phyloP scores from a whole-genome alignment of 345 rosid species.

The Eucalyptus sp. region DNA sequence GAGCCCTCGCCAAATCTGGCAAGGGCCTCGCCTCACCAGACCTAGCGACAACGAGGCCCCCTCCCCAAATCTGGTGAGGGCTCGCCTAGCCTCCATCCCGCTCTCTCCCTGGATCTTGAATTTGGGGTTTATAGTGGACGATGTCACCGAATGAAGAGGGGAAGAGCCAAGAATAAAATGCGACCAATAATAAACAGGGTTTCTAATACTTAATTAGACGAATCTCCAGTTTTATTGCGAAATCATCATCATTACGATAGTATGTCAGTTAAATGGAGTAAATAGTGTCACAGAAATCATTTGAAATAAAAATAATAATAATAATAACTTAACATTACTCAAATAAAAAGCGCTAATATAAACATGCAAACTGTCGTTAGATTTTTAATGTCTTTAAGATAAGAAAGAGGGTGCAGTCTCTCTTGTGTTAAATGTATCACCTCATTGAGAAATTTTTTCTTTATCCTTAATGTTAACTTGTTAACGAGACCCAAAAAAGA shows the following conservation, averaged over 20 bases:
- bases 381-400: background rate
- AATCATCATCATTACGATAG: background rate
- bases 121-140: background rate
- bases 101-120: background rate
- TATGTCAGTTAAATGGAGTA: background rate
- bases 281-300: background rate
- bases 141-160: background rate
- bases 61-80: rapidly evolving
- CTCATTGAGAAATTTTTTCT: background rate
- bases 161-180: background rate
- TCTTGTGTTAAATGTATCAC: background rate
- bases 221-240: background rate
- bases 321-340: background rate
- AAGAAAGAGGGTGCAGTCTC: background rate
- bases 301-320: background rate
- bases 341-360: background rate
- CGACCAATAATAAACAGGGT: background rate
- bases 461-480: background rate
- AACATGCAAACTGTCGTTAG: background rate
- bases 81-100: background rate
- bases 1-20: no score
- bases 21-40: no score
- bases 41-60: no score
- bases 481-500: background rate
- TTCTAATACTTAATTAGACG: background rate